These are phyloP conservation scores for Blastocystis sp. DNA, from an alignment of 352 stramenopile species.

Conservation along the genomic window DNA sequence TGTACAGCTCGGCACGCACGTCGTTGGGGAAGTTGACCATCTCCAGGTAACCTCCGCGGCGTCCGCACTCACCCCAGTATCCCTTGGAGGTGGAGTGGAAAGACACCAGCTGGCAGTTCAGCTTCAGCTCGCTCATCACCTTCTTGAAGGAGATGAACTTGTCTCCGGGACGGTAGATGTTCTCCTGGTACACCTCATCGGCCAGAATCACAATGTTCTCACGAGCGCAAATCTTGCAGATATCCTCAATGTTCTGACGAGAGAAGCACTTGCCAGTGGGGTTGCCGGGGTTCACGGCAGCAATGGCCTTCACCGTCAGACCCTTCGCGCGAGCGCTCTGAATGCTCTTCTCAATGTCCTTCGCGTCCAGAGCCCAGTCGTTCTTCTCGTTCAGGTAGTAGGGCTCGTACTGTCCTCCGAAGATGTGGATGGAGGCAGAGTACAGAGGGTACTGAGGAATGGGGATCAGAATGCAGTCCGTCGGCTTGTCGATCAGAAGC, in stretches of 20 bases:
- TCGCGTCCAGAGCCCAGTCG: slow-evolving; percentile 75
- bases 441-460: slow-evolving; percentile 99
- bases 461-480: slow-evolving; percentile 82
- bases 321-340: slow-evolving; percentile 72
- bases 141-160: slow-evolving; percentile 88
- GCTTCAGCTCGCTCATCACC: slow-evolving; percentile 70
- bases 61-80: slow-evolving; percentile 92
- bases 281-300: slow-evolving; percentile 98
- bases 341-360: slow-evolving; percentile 75
- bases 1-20: slow-evolving; percentile 87
- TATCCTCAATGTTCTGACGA: slow-evolving; percentile 79
- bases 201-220: slow-evolving; percentile 86
- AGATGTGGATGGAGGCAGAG: slow-evolving; percentile 85
- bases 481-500: slow-evolving; percentile 74
- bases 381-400: slow-evolving; percentile 92
- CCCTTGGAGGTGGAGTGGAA: slow-evolving; percentile 97
- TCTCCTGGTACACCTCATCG: slow-evolving; percentile 98
- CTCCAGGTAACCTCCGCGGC: slow-evolving; percentile 88
- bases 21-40: slow-evolving; percentile 80
- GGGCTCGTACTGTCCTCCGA: slow-evolving; percentile 79
- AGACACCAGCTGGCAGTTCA: slow-evolving; percentile 84
- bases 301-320: slow-evolving; percentile 81
- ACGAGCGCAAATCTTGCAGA: slow-evolving; percentile 83
- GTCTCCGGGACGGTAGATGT: slow-evolving; percentile 83
- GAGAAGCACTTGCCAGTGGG: slow-evolving; percentile 79